Percentiles rank a stretch among this genome's conserved stretches.
phyloP scores from a whole-genome alignment of 1,284 basidiomycete species.

The Trichosporon coremiiforme region DNA sequence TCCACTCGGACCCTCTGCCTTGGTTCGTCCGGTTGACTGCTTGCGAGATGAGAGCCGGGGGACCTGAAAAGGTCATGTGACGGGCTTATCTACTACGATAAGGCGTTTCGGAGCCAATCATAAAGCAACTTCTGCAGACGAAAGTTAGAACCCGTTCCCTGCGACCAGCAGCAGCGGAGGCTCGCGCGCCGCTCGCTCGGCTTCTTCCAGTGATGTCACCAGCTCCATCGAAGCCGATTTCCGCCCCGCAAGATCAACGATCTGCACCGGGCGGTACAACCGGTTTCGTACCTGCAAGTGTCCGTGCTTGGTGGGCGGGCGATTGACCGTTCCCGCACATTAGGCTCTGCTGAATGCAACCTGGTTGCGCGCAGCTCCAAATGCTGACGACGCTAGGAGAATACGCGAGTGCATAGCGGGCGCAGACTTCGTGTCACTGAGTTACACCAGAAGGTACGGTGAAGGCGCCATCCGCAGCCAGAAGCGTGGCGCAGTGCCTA shows the following conservation, averaged over 20 bases:
- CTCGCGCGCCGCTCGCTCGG: not conserved
- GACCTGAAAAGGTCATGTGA: constrained; percentile 2
- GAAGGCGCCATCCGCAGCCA: not conserved
- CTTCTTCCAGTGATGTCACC: not conserved
- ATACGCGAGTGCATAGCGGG: not conserved
- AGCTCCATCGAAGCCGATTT: not conserved
- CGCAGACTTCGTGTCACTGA: not conserved
- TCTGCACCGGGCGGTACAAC: not conserved
- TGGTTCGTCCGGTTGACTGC: too few relatives aligned
- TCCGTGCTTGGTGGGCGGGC: not conserved
- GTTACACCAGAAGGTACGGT: not conserved
- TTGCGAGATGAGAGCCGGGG: not conserved
- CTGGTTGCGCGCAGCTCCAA: not conserved
- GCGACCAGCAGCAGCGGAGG: too few relatives aligned
- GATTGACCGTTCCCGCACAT: not conserved
- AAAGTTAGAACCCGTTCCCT: not conserved
- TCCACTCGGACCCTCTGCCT: not conserved
- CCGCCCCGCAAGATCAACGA: not conserved
- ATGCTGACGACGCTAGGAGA: not conserved
- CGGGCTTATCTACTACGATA: constrained; percentile 1
- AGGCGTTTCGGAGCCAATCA: not conserved
- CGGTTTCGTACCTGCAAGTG: not conserved
- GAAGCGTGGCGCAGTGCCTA: not conserved
- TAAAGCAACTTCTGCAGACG: not conserved
- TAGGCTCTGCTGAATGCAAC: not conserved